Percentiles rank a stretch among this genome's conserved stretches.
phyloP scores from a whole-genome alignment of 495 filamentous ascomycete genomes.

The Evernia prunastri region DNA sequence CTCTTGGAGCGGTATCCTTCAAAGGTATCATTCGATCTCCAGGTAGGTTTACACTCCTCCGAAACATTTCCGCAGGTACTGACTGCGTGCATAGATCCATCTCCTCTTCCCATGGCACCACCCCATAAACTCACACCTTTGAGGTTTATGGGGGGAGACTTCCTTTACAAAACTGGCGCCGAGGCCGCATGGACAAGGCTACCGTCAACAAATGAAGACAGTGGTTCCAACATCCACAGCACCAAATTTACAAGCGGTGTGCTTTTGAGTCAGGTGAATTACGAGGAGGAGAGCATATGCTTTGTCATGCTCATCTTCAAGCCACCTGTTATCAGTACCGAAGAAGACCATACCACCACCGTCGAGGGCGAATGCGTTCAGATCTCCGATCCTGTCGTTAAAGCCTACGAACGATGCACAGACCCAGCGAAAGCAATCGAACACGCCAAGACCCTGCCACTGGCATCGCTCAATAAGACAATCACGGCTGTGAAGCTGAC shows the following conservation, averaged over 20 bases:
- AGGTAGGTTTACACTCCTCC: not conserved
- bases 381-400: not conserved
- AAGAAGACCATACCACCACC: not conserved
- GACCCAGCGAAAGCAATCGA: not conserved
- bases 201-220: not conserved
- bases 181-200: not conserved
- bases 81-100: not conserved
- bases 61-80: not conserved
- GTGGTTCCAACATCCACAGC: not conserved
- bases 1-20: not conserved
- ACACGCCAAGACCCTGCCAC: not conserved
- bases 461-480: not conserved
- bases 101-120: not conserved
- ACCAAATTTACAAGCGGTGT: not conserved
- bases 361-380: not conserved
- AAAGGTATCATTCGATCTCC: not conserved
- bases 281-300: not conserved
- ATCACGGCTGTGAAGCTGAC: not conserved
- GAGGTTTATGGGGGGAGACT: not conserved
- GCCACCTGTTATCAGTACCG: not conserved
- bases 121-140: not conserved
- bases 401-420: rapidly evolving
- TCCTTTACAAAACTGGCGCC: not conserved
- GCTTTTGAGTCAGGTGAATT: not conserved
- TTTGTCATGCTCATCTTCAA: not conserved